phyloP scores from a whole-genome alignment of 805 yeast genomes.

The Pichia manshurica region DNA sequence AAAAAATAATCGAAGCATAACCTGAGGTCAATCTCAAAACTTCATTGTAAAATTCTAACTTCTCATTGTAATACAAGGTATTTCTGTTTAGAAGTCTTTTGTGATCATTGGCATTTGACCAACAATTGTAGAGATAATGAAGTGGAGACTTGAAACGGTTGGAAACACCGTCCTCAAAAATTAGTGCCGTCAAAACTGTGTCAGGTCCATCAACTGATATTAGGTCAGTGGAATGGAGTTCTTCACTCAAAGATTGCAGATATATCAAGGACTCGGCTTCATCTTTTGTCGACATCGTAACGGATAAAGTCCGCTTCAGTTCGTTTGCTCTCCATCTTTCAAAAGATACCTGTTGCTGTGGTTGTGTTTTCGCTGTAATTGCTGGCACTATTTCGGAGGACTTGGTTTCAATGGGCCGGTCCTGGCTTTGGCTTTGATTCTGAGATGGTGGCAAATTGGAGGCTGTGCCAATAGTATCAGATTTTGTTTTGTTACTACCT shows the following conservation, averaged over 20 bases:
- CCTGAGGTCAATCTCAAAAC: constrained; percentile 46
- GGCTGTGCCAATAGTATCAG: neutral
- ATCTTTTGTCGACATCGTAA: constrained; percentile 27
- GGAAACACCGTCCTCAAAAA: constrained; percentile 48
- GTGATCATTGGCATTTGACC: constrained; percentile 35
- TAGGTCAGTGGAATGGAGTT: constrained; percentile 11
- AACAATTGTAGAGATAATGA: constrained; percentile 41
- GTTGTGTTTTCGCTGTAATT: neutral
- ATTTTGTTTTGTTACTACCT: neutral
- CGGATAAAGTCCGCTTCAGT: constrained; percentile 34
- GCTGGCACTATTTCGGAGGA: neutral
- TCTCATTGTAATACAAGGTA: constrained; percentile 33
- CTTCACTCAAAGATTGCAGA: constrained; percentile 24
- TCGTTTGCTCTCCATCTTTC: constrained; percentile 39
- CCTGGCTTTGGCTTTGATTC: neutral
- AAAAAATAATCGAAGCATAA: constrained; percentile 64
- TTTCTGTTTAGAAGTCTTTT: constrained; percentile 41
- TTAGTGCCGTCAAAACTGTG: constrained; percentile 46
- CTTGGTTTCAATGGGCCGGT: neutral
- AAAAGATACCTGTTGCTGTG: constrained; percentile 18
- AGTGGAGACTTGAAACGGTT: constrained; percentile 33
- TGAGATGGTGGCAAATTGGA: too few relatives aligned
- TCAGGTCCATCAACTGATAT: constrained; percentile 38
- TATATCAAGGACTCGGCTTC: constrained; percentile 16
- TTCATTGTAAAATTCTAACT: constrained; percentile 40